Evolutionary conservation across 2,329 filamentous ascomycete species (phyloP).

Genomic region (Diaporthe longicolla): DNA sequence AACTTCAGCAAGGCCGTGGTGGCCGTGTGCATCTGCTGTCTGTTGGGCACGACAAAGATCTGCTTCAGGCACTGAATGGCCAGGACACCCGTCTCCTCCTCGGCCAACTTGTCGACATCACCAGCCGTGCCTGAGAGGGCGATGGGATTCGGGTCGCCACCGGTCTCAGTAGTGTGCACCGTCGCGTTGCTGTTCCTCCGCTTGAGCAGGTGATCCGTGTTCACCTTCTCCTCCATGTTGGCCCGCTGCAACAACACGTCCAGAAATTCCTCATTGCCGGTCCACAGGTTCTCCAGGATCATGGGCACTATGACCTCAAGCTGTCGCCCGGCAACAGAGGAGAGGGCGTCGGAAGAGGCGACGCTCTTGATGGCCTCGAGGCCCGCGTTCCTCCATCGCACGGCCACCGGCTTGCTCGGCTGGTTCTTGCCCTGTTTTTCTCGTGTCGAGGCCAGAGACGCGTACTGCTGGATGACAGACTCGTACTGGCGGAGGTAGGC

Average conservation of each 20-base stretch:
- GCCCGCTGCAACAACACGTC: constrained; percentile 77
- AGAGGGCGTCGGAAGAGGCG: constrained; percentile 83
- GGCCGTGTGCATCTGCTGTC: constrained; percentile 83
- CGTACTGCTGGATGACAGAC: constrained; percentile 84
- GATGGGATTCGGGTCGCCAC: constrained; percentile 74
- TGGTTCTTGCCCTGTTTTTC: constrained; percentile 65
- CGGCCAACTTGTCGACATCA: constrained; percentile 90
- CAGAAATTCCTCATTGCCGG: constrained; percentile 78
- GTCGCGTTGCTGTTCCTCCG: constrained; percentile 86
- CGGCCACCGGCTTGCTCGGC: constrained; percentile 78
- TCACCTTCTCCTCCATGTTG: constrained; percentile 76
- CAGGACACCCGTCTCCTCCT: constrained; percentile 87
- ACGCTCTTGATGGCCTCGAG: constrained; percentile 85
- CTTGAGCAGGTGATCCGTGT: constrained; percentile 73
- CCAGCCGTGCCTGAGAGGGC: constrained; percentile 85
- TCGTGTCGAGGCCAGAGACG: constrained; percentile 80
- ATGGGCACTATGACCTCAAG: constrained; percentile 85
- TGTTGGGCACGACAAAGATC: constrained; percentile 86
- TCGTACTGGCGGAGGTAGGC: constrained; percentile 87
- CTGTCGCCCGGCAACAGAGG: constrained; percentile 81
- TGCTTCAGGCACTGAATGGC: constrained; percentile 89
- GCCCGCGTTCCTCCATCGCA: constrained; percentile 83
- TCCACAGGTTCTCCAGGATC: constrained; percentile 88
- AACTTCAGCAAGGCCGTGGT: constrained; percentile 83
- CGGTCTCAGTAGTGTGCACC: constrained; percentile 77